These are phyloP conservation scores for Trichophyton verrucosum DNA, from an alignment of 2,329 filamentous ascomycete genomes.

Conservation along the genomic window DNA sequence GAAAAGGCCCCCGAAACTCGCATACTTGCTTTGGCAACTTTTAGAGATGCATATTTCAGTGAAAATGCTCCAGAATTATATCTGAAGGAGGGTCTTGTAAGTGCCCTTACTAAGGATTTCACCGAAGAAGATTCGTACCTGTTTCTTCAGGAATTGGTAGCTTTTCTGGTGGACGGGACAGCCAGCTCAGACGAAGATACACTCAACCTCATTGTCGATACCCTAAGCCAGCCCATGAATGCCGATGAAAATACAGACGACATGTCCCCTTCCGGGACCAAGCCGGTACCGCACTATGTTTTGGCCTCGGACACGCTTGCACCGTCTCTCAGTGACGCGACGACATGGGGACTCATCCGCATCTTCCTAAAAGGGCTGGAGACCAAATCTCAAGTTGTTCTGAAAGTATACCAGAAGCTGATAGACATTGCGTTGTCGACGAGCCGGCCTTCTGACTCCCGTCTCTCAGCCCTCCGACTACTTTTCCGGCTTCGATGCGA, in stretches of 20 bases:
- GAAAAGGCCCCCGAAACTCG: slow-evolving; percentile 29
- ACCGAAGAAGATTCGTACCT: slow-evolving; percentile 26
- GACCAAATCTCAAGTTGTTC: slow-evolving; percentile 51
- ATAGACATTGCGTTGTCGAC: slow-evolving; percentile 51
- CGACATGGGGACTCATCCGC: slow-evolving; percentile 56
- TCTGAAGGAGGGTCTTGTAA: slow-evolving; percentile 23
- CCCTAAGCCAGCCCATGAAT: slow-evolving; percentile 26
- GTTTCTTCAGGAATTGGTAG: slow-evolving; percentile 29
- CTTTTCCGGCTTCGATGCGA: slow-evolving; percentile 76
- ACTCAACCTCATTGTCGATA: slow-evolving; percentile 24
- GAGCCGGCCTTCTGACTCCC: slow-evolving; percentile 53
- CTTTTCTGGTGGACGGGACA: slow-evolving; percentile 27
- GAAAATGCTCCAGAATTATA: slow-evolving; percentile 22
- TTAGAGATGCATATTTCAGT: slow-evolving; percentile 28
- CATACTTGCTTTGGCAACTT: slow-evolving; percentile 26
- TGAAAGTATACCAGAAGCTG: slow-evolving; percentile 50
- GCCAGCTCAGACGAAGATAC: slow-evolving; percentile 20
- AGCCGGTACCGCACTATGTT: slow-evolving; percentile 21
- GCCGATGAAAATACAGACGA: slow-evolving; percentile 23
- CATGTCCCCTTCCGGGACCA: slow-evolving; percentile 31
- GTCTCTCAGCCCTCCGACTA: slow-evolving; percentile 62
- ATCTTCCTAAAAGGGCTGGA: slow-evolving; percentile 67
- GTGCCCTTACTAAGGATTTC: slow-evolving; percentile 25
- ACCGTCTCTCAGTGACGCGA: slow-evolving; percentile 45
- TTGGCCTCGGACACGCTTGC: slow-evolving; percentile 22